These are phyloP conservation scores for Serendipita sp. DNA, from an alignment of 768 basidiomycete species.

Conservation along the genomic window DNA sequence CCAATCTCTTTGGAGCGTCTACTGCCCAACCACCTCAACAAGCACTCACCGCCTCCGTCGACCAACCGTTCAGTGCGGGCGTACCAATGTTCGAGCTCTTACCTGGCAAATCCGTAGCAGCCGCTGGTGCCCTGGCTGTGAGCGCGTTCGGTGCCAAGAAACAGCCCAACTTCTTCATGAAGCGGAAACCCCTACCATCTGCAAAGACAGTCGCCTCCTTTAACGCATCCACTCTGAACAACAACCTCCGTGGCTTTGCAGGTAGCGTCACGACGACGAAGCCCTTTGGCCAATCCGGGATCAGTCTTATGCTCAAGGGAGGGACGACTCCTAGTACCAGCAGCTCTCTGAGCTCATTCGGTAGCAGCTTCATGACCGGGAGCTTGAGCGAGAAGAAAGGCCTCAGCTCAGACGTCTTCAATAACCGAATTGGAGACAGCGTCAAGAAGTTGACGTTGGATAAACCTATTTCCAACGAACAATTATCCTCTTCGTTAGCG, in stretches of 20 bases:
- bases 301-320: neutral
- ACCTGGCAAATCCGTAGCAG: constrained; percentile 56
- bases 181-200: constrained; percentile 3
- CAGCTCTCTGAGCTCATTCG: neutral
- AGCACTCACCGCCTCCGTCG: constrained; percentile 67
- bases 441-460: constrained; percentile 88
- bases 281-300: neutral
- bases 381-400: constrained; percentile 4
- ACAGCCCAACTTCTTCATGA: constrained; percentile 47
- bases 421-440: constrained; percentile 44
- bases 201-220: neutral
- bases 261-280: neutral
- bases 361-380: neutral
- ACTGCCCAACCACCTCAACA: constrained; percentile 32
- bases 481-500: neutral
- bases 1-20: constrained; percentile 25
- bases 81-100: constrained; percentile 35
- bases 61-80: constrained; percentile 65
- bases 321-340: neutral
- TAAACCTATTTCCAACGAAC: constrained; percentile 38
- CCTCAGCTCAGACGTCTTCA: constrained; percentile 37
- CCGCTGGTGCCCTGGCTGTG: constrained; percentile 30
- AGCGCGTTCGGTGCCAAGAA: constrained; percentile 30
- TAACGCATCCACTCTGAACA: neutral
- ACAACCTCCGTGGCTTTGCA: neutral